Base-by-base conservation (phyloP, 208 protist species). In the Naegleria fowleri region DNA sequence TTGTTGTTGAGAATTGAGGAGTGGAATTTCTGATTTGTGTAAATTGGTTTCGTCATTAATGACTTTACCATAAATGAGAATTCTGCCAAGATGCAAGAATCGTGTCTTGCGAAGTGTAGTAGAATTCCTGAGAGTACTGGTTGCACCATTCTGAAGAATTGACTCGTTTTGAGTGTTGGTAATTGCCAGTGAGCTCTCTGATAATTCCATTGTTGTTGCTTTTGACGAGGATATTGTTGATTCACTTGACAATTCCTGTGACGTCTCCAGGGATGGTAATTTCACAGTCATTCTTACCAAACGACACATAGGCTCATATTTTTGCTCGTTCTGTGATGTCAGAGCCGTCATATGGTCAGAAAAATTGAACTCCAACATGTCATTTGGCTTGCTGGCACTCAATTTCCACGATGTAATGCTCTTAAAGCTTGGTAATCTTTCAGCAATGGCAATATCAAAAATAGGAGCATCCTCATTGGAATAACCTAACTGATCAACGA, bases 401-500 rank as follows among this genome's bases (percentile, higher is more conserved):
- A 89, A 67, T 4, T 59, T 19, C 86, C 86, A 89, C 6, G 36
- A 7, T 29, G 6, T 15, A 38, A 67, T 67, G 0, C 9, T 55
- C 9, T 33, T 59, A 22, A 67, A 43, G 2, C 4, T 52, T 41
- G 86, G 86, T 29, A 89, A 67, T 25, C 86, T 33, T 0, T 89
- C 48, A 40, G 11, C 86, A 13, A 89, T 38, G 19, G 86, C 9
- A 43, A 89, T 40, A 25, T 67, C 19, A 39, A 89, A 55, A 38
- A 25, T 36, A 40, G 41, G 41, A 67, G 29, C 33, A 25, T 89
- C 48, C 0, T 89, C n/a, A 0, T 67, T 19, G 19, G 51, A 15
- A 29, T 89, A 89, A 29, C 86, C 86, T 40, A 89, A 40, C 29
- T 13, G 25, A 67, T 89, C 86, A 38, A 67, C 48, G 0, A 89